A percentile compares a stretch with the other conserved stretches of the same genome.
Evolutionary conservation across 2,329 filamentous ascomycete species (phyloP).

Genomic region (Metarhizium anisopliae): DNA sequence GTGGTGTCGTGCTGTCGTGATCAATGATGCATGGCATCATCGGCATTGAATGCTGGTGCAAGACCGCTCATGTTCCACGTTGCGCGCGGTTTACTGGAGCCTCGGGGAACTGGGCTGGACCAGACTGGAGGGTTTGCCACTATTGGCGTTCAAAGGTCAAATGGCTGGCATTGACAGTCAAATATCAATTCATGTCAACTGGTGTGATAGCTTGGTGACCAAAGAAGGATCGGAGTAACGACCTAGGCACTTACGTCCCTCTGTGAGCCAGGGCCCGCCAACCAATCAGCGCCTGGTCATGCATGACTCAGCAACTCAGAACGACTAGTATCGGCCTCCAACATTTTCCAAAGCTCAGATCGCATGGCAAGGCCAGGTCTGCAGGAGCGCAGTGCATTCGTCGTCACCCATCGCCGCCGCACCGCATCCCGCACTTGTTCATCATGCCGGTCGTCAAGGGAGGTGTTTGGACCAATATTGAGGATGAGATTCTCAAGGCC

Average conservation of each 20-base stretch:
- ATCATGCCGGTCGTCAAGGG: constrained; percentile 65
- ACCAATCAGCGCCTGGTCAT: background rate
- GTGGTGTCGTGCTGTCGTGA: too few species aligned
- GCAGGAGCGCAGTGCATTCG: background rate
- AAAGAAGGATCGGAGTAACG: too few species aligned
- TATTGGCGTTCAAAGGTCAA: too few species aligned
- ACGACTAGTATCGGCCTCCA: background rate
- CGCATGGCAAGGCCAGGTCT: background rate
- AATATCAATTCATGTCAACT: too few species aligned
- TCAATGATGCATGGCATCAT: too few species aligned
- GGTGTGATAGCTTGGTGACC: too few species aligned
- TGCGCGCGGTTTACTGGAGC: too few species aligned
- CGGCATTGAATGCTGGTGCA: too few species aligned
- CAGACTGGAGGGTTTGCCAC: too few species aligned
- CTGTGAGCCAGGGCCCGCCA: background rate
- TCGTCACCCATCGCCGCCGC: background rate
- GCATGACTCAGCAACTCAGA: constrained; percentile 3
- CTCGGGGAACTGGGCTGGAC: too few species aligned
- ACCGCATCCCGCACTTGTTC: constrained; percentile 13
- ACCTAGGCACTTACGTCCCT: background rate
- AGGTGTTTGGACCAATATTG: constrained; percentile 67
- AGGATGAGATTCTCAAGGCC: constrained; percentile 96
- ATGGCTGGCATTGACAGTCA: too few species aligned
- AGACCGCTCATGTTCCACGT: too few species aligned
- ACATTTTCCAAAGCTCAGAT: constrained; percentile 1